A percentile compares a stretch with the other conserved stretches of the same genome.
These are phyloP conservation scores for Calonectria crousiana DNA, from an alignment of 2,329 filamentous ascomycete genomes.

Conservation along the genomic window DNA sequence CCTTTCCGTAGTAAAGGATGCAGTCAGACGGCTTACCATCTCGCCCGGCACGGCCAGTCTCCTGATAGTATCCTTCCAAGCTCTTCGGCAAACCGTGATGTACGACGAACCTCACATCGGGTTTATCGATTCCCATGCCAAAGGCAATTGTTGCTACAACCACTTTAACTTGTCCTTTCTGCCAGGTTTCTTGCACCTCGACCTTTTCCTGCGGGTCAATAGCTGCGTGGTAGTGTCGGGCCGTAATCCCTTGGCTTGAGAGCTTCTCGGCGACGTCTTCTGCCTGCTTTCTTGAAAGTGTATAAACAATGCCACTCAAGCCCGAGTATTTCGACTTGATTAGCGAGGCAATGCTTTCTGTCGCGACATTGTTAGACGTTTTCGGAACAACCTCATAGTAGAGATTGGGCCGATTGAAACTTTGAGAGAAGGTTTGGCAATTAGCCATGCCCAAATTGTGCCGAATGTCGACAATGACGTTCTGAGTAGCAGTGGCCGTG, in stretches of 20 bases:
- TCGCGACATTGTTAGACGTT: conserved; percentile 63
- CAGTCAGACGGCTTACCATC: conserved; percentile 91
- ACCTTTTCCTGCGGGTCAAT: conserved; percentile 77
- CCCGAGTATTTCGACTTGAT: conserved; percentile 78
- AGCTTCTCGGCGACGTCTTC: conserved; percentile 84
- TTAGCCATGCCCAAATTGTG: conserved; percentile 87
- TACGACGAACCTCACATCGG: conserved; percentile 95
- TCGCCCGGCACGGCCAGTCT: conserved; percentile 93
- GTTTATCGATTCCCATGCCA: conserved; percentile 99
- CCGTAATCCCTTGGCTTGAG: conserved; percentile 73
- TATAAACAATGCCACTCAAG: conserved; percentile 93
- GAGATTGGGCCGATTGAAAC: conserved; percentile 96
- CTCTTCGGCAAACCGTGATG: conserved; percentile 95
- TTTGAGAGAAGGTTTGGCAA: conserved; percentile 87
- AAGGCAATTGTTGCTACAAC: conserved; percentile 99
- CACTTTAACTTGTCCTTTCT: conserved; percentile 81
- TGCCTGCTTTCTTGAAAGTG: conserved; percentile 85
- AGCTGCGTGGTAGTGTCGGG: conserved; percentile 87
- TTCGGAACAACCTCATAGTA: conserved; percentile 88
- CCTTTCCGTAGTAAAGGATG: conserved; percentile 89
- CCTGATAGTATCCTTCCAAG: conserved; percentile 97
- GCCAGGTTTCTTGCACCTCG: conserved; percentile 84
- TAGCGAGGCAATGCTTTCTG: conserved; percentile 67
- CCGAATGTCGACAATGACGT: conserved; percentile 92
- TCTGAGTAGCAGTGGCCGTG: conserved; percentile 93